Base-by-base conservation (phyloP, 306 rosid species). In the Cucumis cinereus region DNA sequence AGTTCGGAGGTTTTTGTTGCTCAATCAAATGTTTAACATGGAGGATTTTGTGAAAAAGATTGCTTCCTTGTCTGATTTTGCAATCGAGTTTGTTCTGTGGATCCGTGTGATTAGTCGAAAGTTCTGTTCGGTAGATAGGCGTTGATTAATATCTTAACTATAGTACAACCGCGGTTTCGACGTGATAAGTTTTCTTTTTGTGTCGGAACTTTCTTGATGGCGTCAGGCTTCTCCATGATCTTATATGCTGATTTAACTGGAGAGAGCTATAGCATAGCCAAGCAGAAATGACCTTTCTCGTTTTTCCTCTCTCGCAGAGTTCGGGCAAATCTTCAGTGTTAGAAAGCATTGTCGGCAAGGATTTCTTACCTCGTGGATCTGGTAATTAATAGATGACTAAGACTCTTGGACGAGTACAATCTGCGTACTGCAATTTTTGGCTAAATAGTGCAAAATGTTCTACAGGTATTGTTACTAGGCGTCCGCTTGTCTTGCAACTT, bases 301-400 rank as follows among this genome's bases (percentile, higher is more conserved):
- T 64, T 73, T 55, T 60, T 73, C 35, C 77, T 63, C 83, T 81
- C 79, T 23, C 57, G 61, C 88, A 93, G 98, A 93, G 97, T 41
- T 93, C 98, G 7, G 98, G 98, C 19, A 93, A 93, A 81, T 93
- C 98, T 62, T 93, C 98, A 0, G 98, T 93, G 11, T 73, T 93
- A 68, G 98, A 93, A 84, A 93, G 98, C 74, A 64, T 93, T 72
- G 98, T 93, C 24, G 96, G 97, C 78, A 93, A 93, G 92, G 98
- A 93, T 78, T 93, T 93, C 87, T 87, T 93, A 78, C 98, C 98
- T 22, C 97, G 98, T 40, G 98, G 98, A 70, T 93, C 98, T 64
- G 98, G 98, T 93, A 89, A 74, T 36, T 19, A 73, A 26, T 26
- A 33, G 62, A 59, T 59, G 33, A 76, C 56, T 11, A 45, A 7